These are phyloP conservation scores for Deuterostichococcus epilithicus DNA, from an alignment of 139 green algal species.

Conservation along the genomic window DNA sequence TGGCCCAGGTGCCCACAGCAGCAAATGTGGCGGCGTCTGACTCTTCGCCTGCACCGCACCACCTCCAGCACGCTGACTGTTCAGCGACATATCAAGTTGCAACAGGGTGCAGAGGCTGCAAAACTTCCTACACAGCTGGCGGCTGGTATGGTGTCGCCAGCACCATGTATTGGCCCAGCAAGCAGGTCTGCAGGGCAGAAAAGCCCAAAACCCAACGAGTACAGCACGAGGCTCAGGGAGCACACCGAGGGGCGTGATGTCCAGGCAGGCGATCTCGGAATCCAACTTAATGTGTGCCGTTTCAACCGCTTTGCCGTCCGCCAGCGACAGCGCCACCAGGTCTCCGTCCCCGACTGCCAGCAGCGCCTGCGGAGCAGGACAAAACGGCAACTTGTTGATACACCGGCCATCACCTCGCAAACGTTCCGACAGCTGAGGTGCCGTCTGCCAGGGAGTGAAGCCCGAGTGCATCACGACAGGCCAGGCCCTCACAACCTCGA, in stretches of 20 bases:
- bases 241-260: constrained; percentile 70
- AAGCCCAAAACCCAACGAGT: not conserved
- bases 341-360: constrained; percentile 63
- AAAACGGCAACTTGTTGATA: too few species aligned
- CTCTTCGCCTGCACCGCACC: not conserved
- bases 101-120: too few species aligned
- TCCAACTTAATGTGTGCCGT: constrained; percentile 45
- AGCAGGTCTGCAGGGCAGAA: too few species aligned
- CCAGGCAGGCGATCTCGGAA: constrained; percentile 86
- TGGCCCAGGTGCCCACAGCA: constrained; percentile 68
- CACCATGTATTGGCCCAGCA: too few species aligned
- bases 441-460: too few species aligned
- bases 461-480: too few species aligned
- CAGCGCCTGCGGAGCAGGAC: constrained; percentile 52
- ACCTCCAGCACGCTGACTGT: not conserved
- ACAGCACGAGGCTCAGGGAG: not conserved
- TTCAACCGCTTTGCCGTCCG: constrained; percentile 45
- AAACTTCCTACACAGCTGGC: too few species aligned
- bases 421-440: too few species aligned
- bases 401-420: too few species aligned
- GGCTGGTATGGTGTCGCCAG: too few species aligned
- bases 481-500: too few species aligned
- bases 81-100: not conserved
- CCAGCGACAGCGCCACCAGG: constrained; percentile 71
- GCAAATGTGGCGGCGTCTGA: constrained; percentile 28